Base-by-base conservation (phyloP, 2,329 filamentous ascomycete genomes). In the Aspergillus ustus region DNA sequence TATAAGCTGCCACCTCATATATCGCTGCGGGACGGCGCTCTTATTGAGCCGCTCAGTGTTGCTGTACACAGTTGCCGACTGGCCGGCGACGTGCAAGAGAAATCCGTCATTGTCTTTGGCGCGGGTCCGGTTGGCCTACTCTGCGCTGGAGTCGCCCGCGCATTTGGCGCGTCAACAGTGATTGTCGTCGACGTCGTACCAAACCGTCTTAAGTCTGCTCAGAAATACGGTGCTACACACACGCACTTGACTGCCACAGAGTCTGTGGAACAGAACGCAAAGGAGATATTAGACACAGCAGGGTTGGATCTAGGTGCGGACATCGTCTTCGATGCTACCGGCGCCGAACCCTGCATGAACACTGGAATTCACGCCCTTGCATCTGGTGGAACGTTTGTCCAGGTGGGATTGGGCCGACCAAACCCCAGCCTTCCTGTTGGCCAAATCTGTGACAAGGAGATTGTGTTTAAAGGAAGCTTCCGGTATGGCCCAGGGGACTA, bases 401-500 rank as follows among this genome's bases (percentile, higher is more conserved):
- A 95, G 78, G 91, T 88, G 53, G 93, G 92, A 54, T 93, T 96
- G 90, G 93, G 93, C 71, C 90, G 89, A 74, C 75, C 87, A 15
- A 91, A 95, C 69, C 91, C 96, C 75, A 90, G 60, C 1, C 8
- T 71, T 20, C 69, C 69, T 76, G 29, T 96, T 93, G 82, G 93
- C 90, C 64, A 95, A 15, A 82, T 95, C 75, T 95, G 92, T 74
- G 84, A 88, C 59, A 97, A 96, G 80, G 93, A 97, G 81, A 83
- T 96, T 31, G 93, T 89, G 4, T 85, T 90, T 51, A 91, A 89
- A 72, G 93, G 93, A 25, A 92, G 89, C 63, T 97, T 97, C 83
- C 86, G 93, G 40, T 97, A 97, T 77, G 89, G 89, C 1, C 85
- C 87, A 51, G 93, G 92, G 11, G 93, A 97, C 77, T 97, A 96